A percentile compares a stretch with the other conserved stretches of the same genome.
Evolutionary conservation across 352 stramenopile genomes (phyloP).

Genomic region (Phytophthora idaei): DNA sequence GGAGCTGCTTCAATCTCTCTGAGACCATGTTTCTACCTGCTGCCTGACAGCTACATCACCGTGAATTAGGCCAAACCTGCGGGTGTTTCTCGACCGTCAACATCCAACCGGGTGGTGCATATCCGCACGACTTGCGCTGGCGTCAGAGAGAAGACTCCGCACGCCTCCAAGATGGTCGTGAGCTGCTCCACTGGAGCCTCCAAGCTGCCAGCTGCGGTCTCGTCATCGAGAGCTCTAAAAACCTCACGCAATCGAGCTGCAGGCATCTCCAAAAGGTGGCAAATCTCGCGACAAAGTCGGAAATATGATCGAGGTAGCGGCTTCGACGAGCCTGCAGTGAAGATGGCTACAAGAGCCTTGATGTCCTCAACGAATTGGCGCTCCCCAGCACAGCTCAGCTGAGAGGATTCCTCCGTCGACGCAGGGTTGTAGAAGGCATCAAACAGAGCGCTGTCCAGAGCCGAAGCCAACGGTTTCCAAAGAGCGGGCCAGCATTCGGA

Average conservation of each 20-base stretch:
- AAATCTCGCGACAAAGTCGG: conserved; percentile 52
- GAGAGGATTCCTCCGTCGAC: conserved; percentile 5
- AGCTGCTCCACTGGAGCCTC: conserved; percentile 53
- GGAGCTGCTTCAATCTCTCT: conserved; percentile 11
- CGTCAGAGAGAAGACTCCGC: conserved; percentile 52
- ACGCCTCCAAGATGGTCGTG: conserved; percentile 75
- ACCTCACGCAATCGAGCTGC: conserved; percentile 48
- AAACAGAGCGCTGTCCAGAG: conserved; percentile 50
- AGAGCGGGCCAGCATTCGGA: conserved; percentile 36
- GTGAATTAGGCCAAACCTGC: background rate
- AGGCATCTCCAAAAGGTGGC: conserved; percentile 50
- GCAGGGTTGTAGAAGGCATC: conserved; percentile 32
- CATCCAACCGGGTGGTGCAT: conserved; percentile 33
- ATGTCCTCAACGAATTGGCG: conserved; percentile 55
- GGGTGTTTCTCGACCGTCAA: conserved; percentile 13
- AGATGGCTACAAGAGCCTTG: conserved; percentile 38
- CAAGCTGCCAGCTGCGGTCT: conserved; percentile 3
- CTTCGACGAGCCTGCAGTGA: conserved; percentile 39
- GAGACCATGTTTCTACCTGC: conserved; percentile 15
- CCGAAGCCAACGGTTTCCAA: conserved; percentile 40
- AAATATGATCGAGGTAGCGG: conserved; percentile 45
- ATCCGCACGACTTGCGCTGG: conserved; percentile 51
- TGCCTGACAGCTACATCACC: background rate
- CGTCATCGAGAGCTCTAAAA: conserved; percentile 46
- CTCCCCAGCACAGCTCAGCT: conserved; percentile 29